Evolutionary conservation across 345 rosid species (phyloP), one percentile per base, ranked within the genome.

Genomic region (Euclidium syriacum): DNA sequence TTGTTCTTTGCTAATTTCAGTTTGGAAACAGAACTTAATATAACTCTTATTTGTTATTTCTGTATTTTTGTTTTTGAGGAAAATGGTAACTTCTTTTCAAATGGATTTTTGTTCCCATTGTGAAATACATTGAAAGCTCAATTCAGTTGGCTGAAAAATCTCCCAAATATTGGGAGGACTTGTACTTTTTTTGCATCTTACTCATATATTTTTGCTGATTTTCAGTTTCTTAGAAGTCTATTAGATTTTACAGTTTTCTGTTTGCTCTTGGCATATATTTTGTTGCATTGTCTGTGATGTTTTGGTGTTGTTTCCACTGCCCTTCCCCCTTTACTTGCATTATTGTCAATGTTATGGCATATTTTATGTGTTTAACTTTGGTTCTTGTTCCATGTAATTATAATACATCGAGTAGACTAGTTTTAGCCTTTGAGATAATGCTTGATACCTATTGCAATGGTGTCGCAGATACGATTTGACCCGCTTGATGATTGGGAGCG

Each of bases 401-500:
- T 26, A 35, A 14, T 44, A 10, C 24, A 23, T 35, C 35, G 25
- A 55, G 23, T 7, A 42, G 8, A 3, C 9, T 60, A 11, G 35
- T 20, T 53, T 3, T 51, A 52, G 30, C 52, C 19, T 10, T 40
- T 46, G 18, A 35, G 42, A 14, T 60, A 51, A 52, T 59, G 18
- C 10, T 25, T 61, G 54, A 35, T 52, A 35, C 47, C 49, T 30
- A 11, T 30, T 11, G 22, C 10, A 16, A 24, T 59, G 68, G 54
- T 69, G 38, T 48, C 64, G 40, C 70, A 92, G 95, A 71, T 92
- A 92, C 75, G 98, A 92, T 58, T 75, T 92, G 83, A 89, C 98
- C 26, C 90, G 96, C 62, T 73, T 85, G 72, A 70, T 89, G 14
- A 83, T 89, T 75, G 98, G 98, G 64, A 92, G 96, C 75, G 98